Evolutionary conservation across 208 protist genomes (phyloP).

Genomic region (Leptomonas pyrrhocoris): DNA sequence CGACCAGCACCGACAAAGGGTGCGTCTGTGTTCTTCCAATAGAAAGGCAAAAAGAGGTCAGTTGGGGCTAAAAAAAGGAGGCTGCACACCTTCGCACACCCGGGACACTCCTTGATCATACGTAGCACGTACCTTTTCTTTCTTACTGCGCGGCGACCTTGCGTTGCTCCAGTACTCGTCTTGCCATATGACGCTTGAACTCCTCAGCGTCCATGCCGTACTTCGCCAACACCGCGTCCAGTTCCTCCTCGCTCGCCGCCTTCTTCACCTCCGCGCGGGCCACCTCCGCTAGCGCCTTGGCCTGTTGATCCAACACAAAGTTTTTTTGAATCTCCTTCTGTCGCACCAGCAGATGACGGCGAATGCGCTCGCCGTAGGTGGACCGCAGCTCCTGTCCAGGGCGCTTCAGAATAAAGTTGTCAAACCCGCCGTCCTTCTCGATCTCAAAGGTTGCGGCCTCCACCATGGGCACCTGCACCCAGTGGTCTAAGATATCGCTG

Average conservation of each 20-base stretch:
- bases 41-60: too few relatives aligned
- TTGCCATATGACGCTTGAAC: conserved; percentile 71
- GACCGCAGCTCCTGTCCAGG: conserved; percentile 84
- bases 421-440: conserved; percentile 88
- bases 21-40: too few relatives aligned
- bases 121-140: not conserved
- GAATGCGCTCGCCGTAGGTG: conserved; percentile 88
- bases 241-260: conserved; percentile 48
- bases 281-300: conserved; percentile 59
- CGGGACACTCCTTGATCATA: too few relatives aligned
- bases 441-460: conserved; percentile 89
- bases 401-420: conserved; percentile 91
- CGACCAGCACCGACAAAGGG: not conserved
- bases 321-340: conserved; percentile 92
- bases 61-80: too few relatives aligned
- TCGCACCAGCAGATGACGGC: conserved; percentile 87
- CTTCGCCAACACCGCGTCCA: conserved; percentile 69
- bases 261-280: conserved; percentile 52
- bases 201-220: conserved; percentile 78
- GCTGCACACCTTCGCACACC: too few relatives aligned
- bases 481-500: conserved; percentile 88
- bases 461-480: conserved; percentile 93
- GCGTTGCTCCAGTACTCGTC: conserved; percentile 34
- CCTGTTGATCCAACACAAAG: conserved; percentile 86
- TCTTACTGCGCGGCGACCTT: conserved; percentile 4